Base-by-base conservation (phyloP, 306 rosid genomes). In the Dalbergia cultrata region DNA sequence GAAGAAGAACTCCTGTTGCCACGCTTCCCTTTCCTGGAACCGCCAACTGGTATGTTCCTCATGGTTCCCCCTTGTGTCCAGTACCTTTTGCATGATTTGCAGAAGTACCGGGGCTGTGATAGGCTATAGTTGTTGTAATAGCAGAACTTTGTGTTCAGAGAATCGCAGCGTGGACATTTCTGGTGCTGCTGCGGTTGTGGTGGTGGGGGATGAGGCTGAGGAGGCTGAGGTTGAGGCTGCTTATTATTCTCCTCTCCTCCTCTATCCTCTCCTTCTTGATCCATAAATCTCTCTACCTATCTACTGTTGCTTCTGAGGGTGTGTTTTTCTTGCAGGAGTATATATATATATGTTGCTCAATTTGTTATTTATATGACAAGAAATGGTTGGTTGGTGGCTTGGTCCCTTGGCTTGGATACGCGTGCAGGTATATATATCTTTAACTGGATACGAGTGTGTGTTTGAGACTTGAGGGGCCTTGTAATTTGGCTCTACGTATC, bases 11-110 rank as follows among this genome's bases (percentile, higher is more conserved):
- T 47, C 74, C 44, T 89, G 67, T 70, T 37, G 41, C 41, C 65
- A 31, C 85, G 89, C 73, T 89, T 89, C 58, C 82, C 85, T 49
- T 81, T 89, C 5, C 86, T 74, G 59, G 80, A 81, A 17, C 90
- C 90, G 11, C 93, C 93, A 63, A 89, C 78, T 17, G 90, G 90
- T 21, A 89, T 84, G 67, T 89, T 89, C 8, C 93, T 65, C 53
- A 89, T 79, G 72, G 90, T 89, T 44, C 90, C 93, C 13, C 93
- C 93, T 2, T 89, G 89, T 3, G 93, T 89, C 93, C 93, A 89
- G 61, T 87, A 89, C 80, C 93, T 82, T 26, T 84, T 86, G n/a
- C 90, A 89, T 2, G 86, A 9, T 74, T 87, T 89, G 88, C 92
- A 89, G 64, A 58, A 89, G 86, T 77, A 84, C 5, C 92, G 88